phyloP scores from a whole-genome alignment of 108 stramenopile species.

The Nitzschia inconspicua region DNA sequence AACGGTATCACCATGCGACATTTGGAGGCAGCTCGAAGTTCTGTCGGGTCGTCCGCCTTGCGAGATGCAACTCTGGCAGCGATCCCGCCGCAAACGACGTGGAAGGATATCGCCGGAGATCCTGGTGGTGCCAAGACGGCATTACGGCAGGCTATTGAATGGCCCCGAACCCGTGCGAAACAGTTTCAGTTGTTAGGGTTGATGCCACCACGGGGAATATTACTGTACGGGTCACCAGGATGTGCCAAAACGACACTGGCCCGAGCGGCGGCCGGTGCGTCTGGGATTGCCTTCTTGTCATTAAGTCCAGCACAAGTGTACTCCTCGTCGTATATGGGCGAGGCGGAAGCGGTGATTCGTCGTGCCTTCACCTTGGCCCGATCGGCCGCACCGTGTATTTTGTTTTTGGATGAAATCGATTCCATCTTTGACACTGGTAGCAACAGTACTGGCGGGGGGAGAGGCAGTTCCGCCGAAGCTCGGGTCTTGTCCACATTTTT shows the following conservation, averaged over 20 bases:
- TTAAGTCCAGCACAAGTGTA: constrained; percentile 95
- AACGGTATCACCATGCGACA: neutral
- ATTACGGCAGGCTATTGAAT: constrained; percentile 79
- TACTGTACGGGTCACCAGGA: constrained; percentile 97
- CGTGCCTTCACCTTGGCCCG: constrained; percentile 91
- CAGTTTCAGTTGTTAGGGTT: constrained; percentile 61
- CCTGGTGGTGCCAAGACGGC: constrained; percentile 79
- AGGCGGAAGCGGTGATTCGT: constrained; percentile 93
- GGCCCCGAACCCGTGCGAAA: constrained; percentile 58
- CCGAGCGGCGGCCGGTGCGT: constrained; percentile 90
- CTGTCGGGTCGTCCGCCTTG: constrained; percentile 56
- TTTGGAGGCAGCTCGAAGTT: constrained; percentile 13
- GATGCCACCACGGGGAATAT: constrained; percentile 68
- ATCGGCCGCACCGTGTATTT: constrained; percentile 90
- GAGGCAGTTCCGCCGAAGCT: constrained; percentile 78
- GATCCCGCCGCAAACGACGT: constrained; percentile 62
- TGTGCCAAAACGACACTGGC: constrained; percentile 97
- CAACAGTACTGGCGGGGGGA: constrained; percentile 32
- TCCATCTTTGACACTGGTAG: constrained; percentile 71
- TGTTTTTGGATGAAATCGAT: constrained; percentile 99
- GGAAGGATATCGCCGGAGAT: constrained; percentile 84
- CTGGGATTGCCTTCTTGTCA: constrained; percentile 90
- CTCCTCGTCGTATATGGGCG: constrained; percentile 94
- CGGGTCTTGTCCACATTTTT: constrained; percentile 93
- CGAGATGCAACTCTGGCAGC: constrained; percentile 65